Conservation (phyloP, 2,329 filamentous ascomycete genomes). For the Kalaharituber pfeilii region DNA sequence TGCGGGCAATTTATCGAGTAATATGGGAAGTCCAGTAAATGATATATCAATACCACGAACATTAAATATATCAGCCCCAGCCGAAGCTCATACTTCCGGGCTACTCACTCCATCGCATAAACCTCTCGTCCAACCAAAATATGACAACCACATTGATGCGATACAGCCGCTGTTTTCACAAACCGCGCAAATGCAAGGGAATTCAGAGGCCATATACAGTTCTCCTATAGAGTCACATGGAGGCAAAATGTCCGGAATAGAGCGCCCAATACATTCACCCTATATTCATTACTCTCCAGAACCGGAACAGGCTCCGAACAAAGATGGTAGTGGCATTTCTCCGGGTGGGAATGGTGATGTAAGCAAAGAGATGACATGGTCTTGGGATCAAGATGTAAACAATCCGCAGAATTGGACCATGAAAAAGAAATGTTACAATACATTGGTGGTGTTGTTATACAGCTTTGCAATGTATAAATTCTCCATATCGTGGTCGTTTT, state of each 20-base stretch:
- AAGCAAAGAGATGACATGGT: not conserved
- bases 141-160: no score
- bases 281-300: not conserved
- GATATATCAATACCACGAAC: not conserved
- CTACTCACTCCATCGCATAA: not conserved
- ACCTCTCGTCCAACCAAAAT: not conserved
- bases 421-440: not conserved
- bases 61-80: not conserved
- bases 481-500: no score
- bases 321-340: not conserved
- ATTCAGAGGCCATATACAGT: no score
- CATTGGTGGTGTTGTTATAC: not conserved
- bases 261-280: not conserved
- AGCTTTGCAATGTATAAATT: constrained; percentile 1
- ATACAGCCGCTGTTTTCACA: no score
- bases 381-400: not conserved
- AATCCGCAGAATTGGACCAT: not conserved
- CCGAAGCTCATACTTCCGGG: no score
- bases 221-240: no score
- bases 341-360: not conserved
- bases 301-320: not conserved
- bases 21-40: not conserved
- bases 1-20: not conserved
- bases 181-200: no score
- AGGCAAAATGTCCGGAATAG: no score